Evolutionary conservation across 768 basidiomycete genomes (phyloP).

Genomic region (Leccinum incarnatum): DNA sequence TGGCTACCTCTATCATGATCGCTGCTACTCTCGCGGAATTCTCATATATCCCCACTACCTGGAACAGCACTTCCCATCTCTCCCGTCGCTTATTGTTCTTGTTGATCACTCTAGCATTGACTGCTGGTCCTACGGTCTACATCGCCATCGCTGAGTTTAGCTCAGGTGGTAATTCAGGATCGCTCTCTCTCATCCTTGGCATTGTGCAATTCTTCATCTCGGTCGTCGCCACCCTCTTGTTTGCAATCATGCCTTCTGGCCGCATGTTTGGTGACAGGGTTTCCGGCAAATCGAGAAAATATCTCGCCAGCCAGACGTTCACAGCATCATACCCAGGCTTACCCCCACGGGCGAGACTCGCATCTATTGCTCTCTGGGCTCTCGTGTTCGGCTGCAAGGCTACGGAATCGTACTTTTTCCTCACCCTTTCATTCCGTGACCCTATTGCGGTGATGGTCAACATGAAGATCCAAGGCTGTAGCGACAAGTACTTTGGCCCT

Average conservation of each 20-base stretch:
- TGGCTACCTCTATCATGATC: conserved; percentile 97
- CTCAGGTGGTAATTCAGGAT: conserved; percentile 54
- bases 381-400: conserved; percentile 97
- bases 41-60: conserved; percentile 96
- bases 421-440: conserved; percentile 90
- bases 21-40: conserved; percentile 92
- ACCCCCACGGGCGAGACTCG: conserved; percentile 59
- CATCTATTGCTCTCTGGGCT: conserved; percentile 81
- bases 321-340: conserved; percentile 91
- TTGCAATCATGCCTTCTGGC: conserved; percentile 90
- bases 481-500: conserved; percentile 81
- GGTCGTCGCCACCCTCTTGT: conserved; percentile 79
- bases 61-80: conserved; percentile 98
- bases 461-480: conserved; percentile 93
- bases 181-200: conserved; percentile 85
- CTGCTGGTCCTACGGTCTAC: conserved; percentile 92
- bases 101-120: conserved; percentile 84
- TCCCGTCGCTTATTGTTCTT: conserved; percentile 90
- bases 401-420: conserved; percentile 96
- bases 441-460: conserved; percentile 94
- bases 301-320: conserved; percentile 97
- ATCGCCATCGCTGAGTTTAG: conserved; percentile 79
- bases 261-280: conserved; percentile 99
- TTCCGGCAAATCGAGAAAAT: conserved; percentile 91
- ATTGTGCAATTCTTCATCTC: conserved; percentile 97